Evolutionary conservation across 768 basidiomycete genomes (phyloP), one percentile per base, ranked within the genome.

Genomic region (Xerocomellus amylosporus): DNA sequence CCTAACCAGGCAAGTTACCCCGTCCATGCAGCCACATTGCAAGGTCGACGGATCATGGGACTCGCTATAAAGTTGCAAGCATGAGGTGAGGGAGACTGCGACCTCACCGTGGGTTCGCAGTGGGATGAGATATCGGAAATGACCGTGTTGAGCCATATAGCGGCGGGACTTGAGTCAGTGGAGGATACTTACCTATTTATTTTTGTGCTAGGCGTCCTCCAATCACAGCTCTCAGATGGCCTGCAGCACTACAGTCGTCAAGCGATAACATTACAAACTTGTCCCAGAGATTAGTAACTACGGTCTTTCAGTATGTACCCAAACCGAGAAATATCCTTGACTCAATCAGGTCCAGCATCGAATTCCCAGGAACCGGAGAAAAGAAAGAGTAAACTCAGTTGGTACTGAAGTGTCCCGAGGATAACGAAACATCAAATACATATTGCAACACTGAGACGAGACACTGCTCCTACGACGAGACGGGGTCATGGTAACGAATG

Each of bases 381-480:
- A 36, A 42, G 20, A 28, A 42, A 41, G 39, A 36, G 34, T 28
- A 8, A 59, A 51, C 46, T 37, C 17, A 30, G 28, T 47, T 38
- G 45, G 51, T 64, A 53, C 17, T 37, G 15, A 54, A 30, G 33
- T 22, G 30, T 43, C 31, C 41, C 36, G 45, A 40, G 36, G 55
- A 46, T 24, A 53, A 53, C 44, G 28, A 49, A 55, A 48, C 36
- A 51, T 30, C 45, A 58, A 49, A 56, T 52, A 61, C 60, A 50
- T 46, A 54, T 26, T 52, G 46, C 40, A 49, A 48, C 22, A 54
- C 34, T 42, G 39, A 41, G 31, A 53, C 48, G 36, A 49, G 17
- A 15, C 33, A 30, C 22, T 45, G 52, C 12, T 36, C 41, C 60
- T 64, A 64, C 22, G 47, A 50, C 31, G 56, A 38, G 31, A 38